These are phyloP conservation scores for Saturnispora ahearnii DNA, from an alignment of 805 yeast species.

Conservation along the genomic window DNA sequence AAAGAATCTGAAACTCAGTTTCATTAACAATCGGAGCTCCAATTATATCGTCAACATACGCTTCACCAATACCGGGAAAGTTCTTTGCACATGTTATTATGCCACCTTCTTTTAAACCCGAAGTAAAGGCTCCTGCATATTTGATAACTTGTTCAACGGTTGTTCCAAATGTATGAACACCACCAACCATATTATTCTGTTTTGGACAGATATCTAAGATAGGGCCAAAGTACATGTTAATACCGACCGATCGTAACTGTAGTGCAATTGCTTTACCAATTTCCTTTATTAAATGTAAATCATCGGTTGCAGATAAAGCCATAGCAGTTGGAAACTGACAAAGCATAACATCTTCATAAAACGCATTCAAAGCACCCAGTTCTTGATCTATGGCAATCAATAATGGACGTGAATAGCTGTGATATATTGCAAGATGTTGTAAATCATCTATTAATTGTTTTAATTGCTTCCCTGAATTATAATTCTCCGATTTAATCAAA, in stretches of 20 bases:
- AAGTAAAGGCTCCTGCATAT: slow-evolving; percentile 43
- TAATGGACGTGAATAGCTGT: slow-evolving; percentile 43
- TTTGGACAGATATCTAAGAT: slow-evolving; percentile 53
- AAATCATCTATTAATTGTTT: slow-evolving; percentile 41
- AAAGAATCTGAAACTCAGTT: slow-evolving; percentile 41
- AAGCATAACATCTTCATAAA: slow-evolving; percentile 41
- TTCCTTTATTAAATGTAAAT: slow-evolving; percentile 39
- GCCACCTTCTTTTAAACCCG: slow-evolving; percentile 47
- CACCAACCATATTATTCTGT: slow-evolving; percentile 46
- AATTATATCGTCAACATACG: slow-evolving; percentile 46
- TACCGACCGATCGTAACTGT: slow-evolving; percentile 47
- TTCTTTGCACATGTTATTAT: slow-evolving; percentile 50
- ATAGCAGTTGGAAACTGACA: slow-evolving; percentile 59
- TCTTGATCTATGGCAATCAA: slow-evolving; percentile 54
- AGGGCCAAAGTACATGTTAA: slow-evolving; percentile 50
- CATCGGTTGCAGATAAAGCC: slow-evolving; percentile 52
- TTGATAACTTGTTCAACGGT: slow-evolving; percentile 50
- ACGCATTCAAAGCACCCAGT: slow-evolving; percentile 53
- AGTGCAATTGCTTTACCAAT: slow-evolving; percentile 45
- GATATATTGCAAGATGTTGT: slow-evolving; percentile 44
- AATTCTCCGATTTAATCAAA: slow-evolving; percentile 44
- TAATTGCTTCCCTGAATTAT: slow-evolving; percentile 40
- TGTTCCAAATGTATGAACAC: slow-evolving; percentile 54
- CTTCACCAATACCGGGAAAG: slow-evolving; percentile 60
- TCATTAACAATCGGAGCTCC: slow-evolving; percentile 55